These are phyloP conservation scores for Amanita thiersii DNA, from an alignment of 768 basidiomycete genomes.

Conservation along the genomic window DNA sequence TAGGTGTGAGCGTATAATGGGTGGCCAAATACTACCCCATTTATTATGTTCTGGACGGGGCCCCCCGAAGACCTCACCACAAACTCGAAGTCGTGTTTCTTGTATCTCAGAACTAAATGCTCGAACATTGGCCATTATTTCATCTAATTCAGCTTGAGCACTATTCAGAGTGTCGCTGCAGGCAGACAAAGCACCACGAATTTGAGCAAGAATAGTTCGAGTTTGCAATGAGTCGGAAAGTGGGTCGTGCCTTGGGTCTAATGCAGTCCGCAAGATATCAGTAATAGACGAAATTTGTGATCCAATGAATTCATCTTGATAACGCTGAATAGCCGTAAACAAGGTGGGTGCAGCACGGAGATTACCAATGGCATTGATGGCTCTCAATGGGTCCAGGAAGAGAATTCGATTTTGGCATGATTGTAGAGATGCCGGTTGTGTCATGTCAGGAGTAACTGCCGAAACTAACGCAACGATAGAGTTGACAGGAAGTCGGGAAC, in stretches of 20 bases:
- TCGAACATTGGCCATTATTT: conserved; percentile 24
- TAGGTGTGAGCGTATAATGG: not conserved
- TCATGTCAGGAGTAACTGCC: conserved; percentile 12
- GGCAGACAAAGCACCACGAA: conserved; percentile 31
- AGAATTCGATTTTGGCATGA: conserved; percentile 22
- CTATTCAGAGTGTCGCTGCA: conserved; percentile 23
- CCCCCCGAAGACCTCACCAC: conserved; percentile 28
- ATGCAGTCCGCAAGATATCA: conserved; percentile 23
- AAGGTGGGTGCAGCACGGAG: conserved; percentile 40
- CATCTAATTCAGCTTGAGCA: conserved; percentile 25
- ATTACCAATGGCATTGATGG: conserved; percentile 40
- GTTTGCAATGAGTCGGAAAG: conserved; percentile 20
- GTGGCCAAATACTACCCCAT: conserved; percentile 5
- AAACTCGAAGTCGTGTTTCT: conserved; percentile 26
- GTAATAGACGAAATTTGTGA: conserved; percentile 51
- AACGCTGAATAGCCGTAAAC: conserved; percentile 47
- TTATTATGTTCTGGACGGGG: not conserved
- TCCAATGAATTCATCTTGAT: conserved; percentile 51
- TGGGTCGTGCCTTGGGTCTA: conserved; percentile 11
- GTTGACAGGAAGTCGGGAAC: conserved; percentile 13
- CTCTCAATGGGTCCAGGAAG: conserved; percentile 52
- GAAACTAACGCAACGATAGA: conserved; percentile 4
- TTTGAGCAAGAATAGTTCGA: conserved; percentile 28
- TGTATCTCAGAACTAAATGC: conserved; percentile 29
- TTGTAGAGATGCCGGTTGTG: not conserved